Conservation (phyloP, 2,329 filamentous ascomycete species). For the Pseudocercospora fijiensis region DNA sequence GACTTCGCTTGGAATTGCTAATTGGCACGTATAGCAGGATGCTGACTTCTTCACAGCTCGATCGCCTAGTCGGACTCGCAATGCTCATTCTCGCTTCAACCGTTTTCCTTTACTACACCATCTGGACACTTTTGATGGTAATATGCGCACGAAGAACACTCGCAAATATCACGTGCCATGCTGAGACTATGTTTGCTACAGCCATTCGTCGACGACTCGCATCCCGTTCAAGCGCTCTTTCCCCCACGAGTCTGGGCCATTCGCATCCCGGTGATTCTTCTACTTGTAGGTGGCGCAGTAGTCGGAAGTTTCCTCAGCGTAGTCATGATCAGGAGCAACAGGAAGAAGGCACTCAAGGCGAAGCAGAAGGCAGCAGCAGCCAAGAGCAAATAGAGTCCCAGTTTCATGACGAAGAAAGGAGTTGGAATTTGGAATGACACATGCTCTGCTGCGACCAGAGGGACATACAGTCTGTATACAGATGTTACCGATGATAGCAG, state of each 20-base stretch:
- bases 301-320: constrained; percentile 94
- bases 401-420: background rate
- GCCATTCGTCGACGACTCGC: constrained; percentile 96
- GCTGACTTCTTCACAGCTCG: constrained; percentile 62
- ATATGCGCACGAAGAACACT: too few species aligned
- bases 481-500: background rate
- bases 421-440: background rate
- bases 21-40: too few species aligned
- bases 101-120: constrained; percentile 87
- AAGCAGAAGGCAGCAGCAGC: constrained; percentile 61
- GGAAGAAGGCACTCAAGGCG: constrained; percentile 95
- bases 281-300: constrained; percentile 86
- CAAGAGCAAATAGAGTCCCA: constrained; percentile 63
- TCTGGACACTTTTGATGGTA: constrained; percentile 98
- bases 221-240: constrained; percentile 92
- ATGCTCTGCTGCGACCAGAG: background rate
- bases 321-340: constrained; percentile 98
- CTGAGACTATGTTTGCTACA: constrained; percentile 42
- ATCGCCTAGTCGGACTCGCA: constrained; percentile 76
- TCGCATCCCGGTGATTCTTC: constrained; percentile 94
- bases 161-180: background rate
- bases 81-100: constrained; percentile 73
- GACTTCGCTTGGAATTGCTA: background rate
- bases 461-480: background rate
- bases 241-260: constrained; percentile 98